Base-by-base conservation (phyloP, 2,329 filamentous ascomycete species). In the Cryphonectria nitschkei region DNA sequence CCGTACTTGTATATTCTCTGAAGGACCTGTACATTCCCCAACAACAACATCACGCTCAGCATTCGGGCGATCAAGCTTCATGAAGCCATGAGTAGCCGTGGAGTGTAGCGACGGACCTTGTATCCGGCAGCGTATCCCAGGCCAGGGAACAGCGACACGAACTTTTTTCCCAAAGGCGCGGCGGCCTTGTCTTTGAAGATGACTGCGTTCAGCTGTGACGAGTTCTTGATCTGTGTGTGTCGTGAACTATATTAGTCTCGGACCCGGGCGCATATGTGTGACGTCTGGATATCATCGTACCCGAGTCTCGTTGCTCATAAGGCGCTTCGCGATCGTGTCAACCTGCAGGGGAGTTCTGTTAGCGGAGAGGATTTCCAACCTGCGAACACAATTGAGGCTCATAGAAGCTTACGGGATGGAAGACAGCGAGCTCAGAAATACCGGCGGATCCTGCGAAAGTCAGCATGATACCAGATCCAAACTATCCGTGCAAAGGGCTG, bases 1-100 rank as follows among this genome's bases (percentile, higher is more conserved):
- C 96, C 96, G 79, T 98, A 99, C 85, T 99, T 99, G 89, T 99
- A 99, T 80, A 99, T 90, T 81, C 96, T 88, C 88, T 99, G 96
- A 70, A 97, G 89, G 74, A 98, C 87, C 89, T 91, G 41, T 50
- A 26, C 6, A 58, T 8, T 13, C 14, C 26, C 46, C 46, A 50
- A 50, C 34, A 50, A 50, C 34, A 4, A 58, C 29, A 32, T 3
- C 14, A 29, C 29, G 26, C 5, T 58, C 54, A 58, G 54, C 29
- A 58, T 19, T 58, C 14, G 29, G 4, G 19, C 54, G 13, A 9
- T 50, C 46, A 43, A 9, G 19, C 11, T 62, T n/a, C 32, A 29
- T 43, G 58, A 32, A 26, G 3, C 8, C 61, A 46, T 3, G 11
- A 5, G 2, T 29, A 60, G 43, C 50, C 34, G 14, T 8, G 16